phyloP scores from a whole-genome alignment of 139 green algal species.

The Coelastrella sp. region DNA sequence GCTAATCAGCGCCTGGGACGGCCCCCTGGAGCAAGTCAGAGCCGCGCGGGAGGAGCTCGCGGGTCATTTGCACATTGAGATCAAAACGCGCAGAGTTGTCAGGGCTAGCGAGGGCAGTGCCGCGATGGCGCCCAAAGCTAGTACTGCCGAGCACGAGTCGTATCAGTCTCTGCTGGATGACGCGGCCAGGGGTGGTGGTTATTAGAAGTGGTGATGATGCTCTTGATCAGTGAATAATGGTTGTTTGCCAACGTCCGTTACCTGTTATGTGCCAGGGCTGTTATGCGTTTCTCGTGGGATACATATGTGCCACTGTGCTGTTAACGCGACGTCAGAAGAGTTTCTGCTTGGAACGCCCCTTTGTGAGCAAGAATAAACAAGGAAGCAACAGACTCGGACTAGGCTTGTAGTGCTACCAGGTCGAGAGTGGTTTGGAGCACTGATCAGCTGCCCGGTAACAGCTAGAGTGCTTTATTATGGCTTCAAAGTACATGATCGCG shows the following conservation, averaged over 20 bases:
- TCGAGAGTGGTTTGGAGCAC: no score
- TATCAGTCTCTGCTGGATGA: slow-evolving; percentile 79
- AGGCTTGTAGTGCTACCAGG: no score
- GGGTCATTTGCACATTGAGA: slow-evolving; percentile 51
- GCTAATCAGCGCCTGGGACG: slow-evolving; percentile 73
- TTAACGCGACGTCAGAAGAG: no score
- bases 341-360: no score
- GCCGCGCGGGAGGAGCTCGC: slow-evolving; percentile 58
- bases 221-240: not conserved
- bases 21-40: slow-evolving; percentile 63
- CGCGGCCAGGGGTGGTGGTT: slow-evolving; percentile 46
- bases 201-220: not conserved
- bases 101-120: not conserved
- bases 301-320: no score
- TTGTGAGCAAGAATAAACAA: no score
- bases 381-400: no score
- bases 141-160: slow-evolving; percentile 65
- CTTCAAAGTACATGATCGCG: no score
- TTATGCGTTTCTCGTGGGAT: not conserved
- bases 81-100: slow-evolving; percentile 55
- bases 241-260: not conserved
- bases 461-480: no score
- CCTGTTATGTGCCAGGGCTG: not conserved
- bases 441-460: no score
- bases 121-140: not conserved